A percentile compares a stretch with the other conserved stretches of the same genome.
phyloP scores from a whole-genome alignment of 2,329 filamentous ascomycete species.

The Exophiala sp. region DNA sequence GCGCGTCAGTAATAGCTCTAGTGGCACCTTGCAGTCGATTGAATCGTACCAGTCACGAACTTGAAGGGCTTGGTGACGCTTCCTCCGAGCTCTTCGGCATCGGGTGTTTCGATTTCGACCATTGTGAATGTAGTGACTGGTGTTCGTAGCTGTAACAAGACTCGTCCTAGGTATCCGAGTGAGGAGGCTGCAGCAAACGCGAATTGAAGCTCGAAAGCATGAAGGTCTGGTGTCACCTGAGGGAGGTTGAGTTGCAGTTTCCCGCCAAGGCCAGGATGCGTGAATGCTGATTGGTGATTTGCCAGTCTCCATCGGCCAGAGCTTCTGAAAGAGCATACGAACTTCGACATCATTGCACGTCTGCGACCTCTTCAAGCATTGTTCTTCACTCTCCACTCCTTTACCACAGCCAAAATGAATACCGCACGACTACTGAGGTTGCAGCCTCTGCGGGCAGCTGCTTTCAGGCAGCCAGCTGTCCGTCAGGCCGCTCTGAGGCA shows the following conservation, averaged over 20 bases:
- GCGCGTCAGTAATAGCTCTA: slow-evolving; percentile 19
- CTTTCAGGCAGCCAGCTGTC: slow-evolving; percentile 22
- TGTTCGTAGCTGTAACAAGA: slow-evolving; percentile 33
- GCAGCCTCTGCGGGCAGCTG: slow-evolving; percentile 28
- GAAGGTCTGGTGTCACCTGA: slow-evolving; percentile 18
- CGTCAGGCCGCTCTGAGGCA: slow-evolving; percentile 25
- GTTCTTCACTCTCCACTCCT: slow-evolving; percentile 24
- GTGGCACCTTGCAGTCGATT: slow-evolving; percentile 1
- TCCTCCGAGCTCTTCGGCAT: slow-evolving; percentile 71
- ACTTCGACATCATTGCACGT: slow-evolving; percentile 12
- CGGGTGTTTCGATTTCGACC: slow-evolving; percentile 66
- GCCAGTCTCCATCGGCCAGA: slow-evolving; percentile 8
- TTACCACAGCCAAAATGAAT: slow-evolving; percentile 18
- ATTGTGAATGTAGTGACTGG: slow-evolving; percentile 60
- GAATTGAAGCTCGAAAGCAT: slow-evolving; percentile 5
- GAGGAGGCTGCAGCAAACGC: slow-evolving; percentile 6
- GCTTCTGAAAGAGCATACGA: slow-evolving; percentile 8
- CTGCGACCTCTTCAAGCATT: neutral
- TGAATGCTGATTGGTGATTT: slow-evolving; percentile 14
- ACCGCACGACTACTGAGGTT: slow-evolving; percentile 24
- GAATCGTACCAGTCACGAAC: slow-evolving; percentile 45
- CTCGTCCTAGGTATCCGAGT: slow-evolving; percentile 29
- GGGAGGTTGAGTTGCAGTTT: slow-evolving; percentile 10
- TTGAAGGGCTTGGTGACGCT: slow-evolving; percentile 98
- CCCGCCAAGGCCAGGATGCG: slow-evolving; percentile 11